Base-by-base conservation (phyloP, 2,329 filamentous ascomycete species). In the Fusarium sp. region DNA sequence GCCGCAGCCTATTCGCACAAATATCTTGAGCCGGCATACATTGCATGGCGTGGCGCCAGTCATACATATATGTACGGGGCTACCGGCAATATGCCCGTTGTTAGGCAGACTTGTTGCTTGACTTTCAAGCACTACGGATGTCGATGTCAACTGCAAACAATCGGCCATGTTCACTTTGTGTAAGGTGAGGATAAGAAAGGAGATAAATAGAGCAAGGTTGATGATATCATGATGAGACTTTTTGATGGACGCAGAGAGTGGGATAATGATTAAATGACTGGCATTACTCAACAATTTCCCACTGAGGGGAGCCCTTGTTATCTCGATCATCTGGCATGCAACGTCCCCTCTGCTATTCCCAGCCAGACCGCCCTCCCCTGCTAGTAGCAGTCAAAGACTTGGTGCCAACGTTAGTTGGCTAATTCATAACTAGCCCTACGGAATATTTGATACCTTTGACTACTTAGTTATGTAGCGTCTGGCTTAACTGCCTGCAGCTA, bases 21-120 rank as follows among this genome's bases (percentile, higher is more conserved):
- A 48, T 33, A 31, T 36, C 40, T 39, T 45, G 42, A 46, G 25
- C 35, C 23, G 50, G 40, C 53, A 67, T 67, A 31, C 40, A 64
- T 58, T 21, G 51, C 58, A 54, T 46, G 23, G 40, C 40, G 37
- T 29, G n/a, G 51, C 43, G 40, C 40, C 29, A 31, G 29, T 31
- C 29, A 31, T 31, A 25, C 8, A 25, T 58, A 49, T 39, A 41
- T 45, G 35, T 23, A 40, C 43, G 58, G 58, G 58, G 43, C 35
- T 63, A 45, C 45, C 58, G 43, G 58, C 40, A 63, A 51, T 51
- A 58, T 51, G 9, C 25, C 25, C 5, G 27, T 29, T 29, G 27
- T 29, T 29, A 11, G 27, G 29, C 29, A 31, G 29, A 31, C 29
- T 14, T 31, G 29, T 11, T 31, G 29, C 29, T 31, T 31, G 13